Conservation (phyloP, 148 eudicot genomes). For the Arctostaphylos glauca region DNA sequence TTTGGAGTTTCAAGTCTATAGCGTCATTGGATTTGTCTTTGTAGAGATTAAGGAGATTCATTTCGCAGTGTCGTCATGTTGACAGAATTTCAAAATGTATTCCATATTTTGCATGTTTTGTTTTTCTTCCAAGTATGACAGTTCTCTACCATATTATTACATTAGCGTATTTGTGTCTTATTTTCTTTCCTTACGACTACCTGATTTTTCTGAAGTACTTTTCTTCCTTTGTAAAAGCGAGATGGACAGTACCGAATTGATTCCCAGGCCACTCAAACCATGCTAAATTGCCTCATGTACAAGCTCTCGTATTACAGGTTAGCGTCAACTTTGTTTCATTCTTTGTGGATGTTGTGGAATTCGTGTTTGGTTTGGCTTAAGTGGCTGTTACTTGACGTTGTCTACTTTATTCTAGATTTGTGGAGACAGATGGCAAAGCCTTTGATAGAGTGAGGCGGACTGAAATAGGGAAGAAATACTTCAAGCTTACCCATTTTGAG, state of each 20-base stretch:
- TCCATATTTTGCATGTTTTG: background rate
- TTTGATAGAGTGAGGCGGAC: slow-evolving; percentile 84
- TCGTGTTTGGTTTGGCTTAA: slow-evolving; percentile 2
- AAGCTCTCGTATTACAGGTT: slow-evolving; percentile 95
- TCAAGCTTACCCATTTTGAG: slow-evolving; percentile 86
- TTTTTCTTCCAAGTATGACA: background rate
- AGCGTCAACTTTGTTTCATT: background rate
- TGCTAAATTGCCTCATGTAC: slow-evolving; percentile 93
- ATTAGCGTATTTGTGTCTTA: background rate
- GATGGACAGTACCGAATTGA: slow-evolving; percentile 97
- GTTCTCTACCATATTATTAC: background rate
- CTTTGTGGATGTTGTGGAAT: background rate
- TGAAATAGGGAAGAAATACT: slow-evolving; percentile 94
- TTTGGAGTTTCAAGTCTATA: background rate
- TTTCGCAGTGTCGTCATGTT: background rate
- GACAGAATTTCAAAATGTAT: background rate
- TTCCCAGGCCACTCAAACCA: slow-evolving; percentile 88
- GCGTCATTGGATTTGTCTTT: background rate
- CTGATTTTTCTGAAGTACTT: slow-evolving; percentile 9
- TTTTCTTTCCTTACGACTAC: background rate
- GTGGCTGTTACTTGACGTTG: slow-evolving; percentile 13
- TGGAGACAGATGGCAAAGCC: slow-evolving; percentile 94
- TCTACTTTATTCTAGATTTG: slow-evolving; percentile 56
- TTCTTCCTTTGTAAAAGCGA: slow-evolving; percentile 44
- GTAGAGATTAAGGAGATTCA: background rate